Evolutionary conservation across 208 protist species (phyloP).

Genomic region (Leishmania turanica): DNA sequence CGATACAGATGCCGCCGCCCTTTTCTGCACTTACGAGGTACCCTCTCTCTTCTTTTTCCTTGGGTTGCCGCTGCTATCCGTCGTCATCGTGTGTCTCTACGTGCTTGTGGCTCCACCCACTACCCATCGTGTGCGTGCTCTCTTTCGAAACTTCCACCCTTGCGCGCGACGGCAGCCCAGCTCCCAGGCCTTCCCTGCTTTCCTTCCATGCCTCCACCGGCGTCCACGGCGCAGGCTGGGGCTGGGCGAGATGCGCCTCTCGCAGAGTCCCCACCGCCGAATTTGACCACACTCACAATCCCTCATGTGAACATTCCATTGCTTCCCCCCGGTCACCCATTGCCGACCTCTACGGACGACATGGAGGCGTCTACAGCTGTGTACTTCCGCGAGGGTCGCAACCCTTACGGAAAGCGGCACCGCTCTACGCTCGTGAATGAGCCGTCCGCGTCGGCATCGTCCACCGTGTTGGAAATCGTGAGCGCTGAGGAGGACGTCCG

Average conservation of each 20-base stretch:
- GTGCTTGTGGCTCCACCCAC: neutral
- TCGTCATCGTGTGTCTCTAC: neutral
- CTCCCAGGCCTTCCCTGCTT: neutral
- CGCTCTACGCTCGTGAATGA: conserved; percentile 4
- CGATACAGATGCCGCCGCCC: neutral
- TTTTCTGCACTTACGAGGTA: neutral
- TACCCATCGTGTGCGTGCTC: neutral
- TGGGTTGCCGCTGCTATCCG: neutral
- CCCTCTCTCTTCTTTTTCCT: neutral
- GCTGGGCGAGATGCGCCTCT: neutral
- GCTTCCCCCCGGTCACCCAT: conserved; percentile 19
- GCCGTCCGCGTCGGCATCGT: neutral
- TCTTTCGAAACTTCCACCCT: neutral
- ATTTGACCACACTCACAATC: neutral
- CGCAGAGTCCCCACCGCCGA: neutral
- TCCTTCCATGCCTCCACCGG: conserved; percentile 2
- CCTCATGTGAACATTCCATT: conserved; percentile 23
- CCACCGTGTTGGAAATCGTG: conserved; percentile 22
- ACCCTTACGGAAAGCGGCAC: conserved; percentile 20
- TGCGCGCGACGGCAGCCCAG: neutral
- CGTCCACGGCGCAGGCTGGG: conserved; percentile 1
- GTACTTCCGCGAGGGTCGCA: conserved; percentile 17
- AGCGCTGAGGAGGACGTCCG: conserved; percentile 15
- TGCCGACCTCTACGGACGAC: conserved; percentile 17
- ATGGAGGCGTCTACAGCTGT: conserved; percentile 18